Percentiles rank a stretch among this genome's conserved stretches.
Evolutionary conservation across 208 protist genomes (phyloP).

Genomic region (Leishmania tropica): DNA sequence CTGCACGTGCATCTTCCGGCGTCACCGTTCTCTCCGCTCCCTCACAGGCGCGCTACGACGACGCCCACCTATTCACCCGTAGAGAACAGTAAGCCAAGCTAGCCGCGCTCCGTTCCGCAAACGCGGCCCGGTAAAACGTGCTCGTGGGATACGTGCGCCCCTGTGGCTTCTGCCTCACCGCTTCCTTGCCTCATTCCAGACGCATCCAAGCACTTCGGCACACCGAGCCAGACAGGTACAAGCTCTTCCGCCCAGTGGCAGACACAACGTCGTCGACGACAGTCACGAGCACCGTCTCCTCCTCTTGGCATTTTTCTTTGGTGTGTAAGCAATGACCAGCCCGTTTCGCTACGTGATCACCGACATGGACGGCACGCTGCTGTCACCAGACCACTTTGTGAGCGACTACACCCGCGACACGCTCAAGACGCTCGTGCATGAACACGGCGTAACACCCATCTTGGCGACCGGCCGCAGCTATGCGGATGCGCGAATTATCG

Average conservation of each 20-base stretch:
- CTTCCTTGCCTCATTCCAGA: neutral
- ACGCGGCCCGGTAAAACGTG: too few relatives aligned
- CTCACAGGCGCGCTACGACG: too few relatives aligned
- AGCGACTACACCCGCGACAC: conserved; percentile 49
- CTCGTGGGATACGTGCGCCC: too few relatives aligned
- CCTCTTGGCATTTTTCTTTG: neutral
- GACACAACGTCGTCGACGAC: neutral
- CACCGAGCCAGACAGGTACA: neutral
- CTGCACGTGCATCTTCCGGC: too few relatives aligned
- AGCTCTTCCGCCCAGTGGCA: neutral
- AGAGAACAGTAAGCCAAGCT: too few relatives aligned
- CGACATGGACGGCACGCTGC: conserved; percentile 69
- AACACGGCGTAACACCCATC: conserved; percentile 39
- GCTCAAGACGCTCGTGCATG: conserved; percentile 40
- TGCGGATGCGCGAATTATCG: conserved; percentile 41
- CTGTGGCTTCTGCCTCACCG: neutral
- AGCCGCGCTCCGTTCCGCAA: too few relatives aligned
- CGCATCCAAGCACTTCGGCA: neutral
- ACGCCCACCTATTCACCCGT: too few relatives aligned
- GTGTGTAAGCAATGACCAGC: conserved; percentile 7
- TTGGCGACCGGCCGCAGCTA: conserved; percentile 60
- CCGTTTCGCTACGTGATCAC: conserved; percentile 46
- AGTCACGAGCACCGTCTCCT: neutral
- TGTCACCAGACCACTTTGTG: conserved; percentile 43
- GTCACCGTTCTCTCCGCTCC: too few relatives aligned